phyloP scores from a whole-genome alignment of 164 flowering plant genomes.

The Cinnamomum micranthum region DNA sequence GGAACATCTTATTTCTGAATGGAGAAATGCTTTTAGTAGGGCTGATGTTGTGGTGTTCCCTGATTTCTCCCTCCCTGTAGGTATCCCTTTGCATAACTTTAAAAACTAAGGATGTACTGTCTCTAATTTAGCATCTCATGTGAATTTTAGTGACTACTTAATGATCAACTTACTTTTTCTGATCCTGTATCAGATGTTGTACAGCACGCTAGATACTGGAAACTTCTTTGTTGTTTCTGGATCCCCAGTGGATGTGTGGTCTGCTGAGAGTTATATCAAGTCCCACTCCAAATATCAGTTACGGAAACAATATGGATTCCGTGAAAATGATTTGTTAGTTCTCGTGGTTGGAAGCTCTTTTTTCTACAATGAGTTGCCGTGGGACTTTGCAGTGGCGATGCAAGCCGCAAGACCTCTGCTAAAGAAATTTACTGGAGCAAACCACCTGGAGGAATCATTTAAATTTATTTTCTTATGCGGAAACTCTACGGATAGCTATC shows the following conservation, averaged over 20 bases:
- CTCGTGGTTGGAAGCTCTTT: conserved; percentile 77
- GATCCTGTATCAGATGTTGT: conserved; percentile 67
- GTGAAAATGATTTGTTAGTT: conserved; percentile 64
- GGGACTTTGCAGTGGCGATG: conserved; percentile 85
- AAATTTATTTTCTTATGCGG: conserved; percentile 82
- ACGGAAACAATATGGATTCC: conserved; percentile 48
- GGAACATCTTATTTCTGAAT: conserved; percentile 59
- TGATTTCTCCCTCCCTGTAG: conserved; percentile 80
- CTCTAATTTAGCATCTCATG: not conserved
- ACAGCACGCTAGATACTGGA: conserved; percentile 85
- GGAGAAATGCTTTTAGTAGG: conserved; percentile 73
- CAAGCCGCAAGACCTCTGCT: conserved; percentile 71
- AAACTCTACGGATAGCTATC: conserved; percentile 63
- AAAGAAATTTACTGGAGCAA: conserved; percentile 47
- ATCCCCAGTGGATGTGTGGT: conserved; percentile 83
- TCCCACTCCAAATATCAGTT: conserved; percentile 55
- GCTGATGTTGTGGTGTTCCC: conserved; percentile 83
- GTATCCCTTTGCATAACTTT: conserved; percentile 2
- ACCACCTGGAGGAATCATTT: conserved; percentile 41
- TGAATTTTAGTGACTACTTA: not conserved
- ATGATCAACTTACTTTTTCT: not conserved
- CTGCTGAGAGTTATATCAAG: conserved; percentile 62
- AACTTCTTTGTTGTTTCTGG: conserved; percentile 96
- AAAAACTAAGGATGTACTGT: not conserved
- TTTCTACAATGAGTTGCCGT: conserved; percentile 69